phyloP scores from a whole-genome alignment of 2,329 filamentous ascomycete species.

The Alternaria triticina region DNA sequence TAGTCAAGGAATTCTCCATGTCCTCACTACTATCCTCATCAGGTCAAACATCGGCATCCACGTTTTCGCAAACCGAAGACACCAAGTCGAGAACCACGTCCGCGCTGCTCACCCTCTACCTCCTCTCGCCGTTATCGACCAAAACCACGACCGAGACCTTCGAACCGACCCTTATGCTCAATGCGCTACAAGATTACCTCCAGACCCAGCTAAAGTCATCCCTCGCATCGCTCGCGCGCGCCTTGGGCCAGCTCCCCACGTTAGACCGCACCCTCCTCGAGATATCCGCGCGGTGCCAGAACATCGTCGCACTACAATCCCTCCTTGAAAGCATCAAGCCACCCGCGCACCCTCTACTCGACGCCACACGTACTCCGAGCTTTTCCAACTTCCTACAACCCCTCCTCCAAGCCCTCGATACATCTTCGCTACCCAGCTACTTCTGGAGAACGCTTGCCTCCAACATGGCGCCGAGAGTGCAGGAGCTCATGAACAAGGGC shows the following conservation, averaged over 20 bases:
- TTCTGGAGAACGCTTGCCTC: constrained; percentile 93
- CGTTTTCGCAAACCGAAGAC: constrained; percentile 72
- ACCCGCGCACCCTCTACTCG: constrained; percentile 71
- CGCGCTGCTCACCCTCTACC: constrained; percentile 77
- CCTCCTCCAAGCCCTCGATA: constrained; percentile 80
- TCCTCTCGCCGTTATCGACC: constrained; percentile 73
- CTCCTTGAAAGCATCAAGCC: constrained; percentile 73
- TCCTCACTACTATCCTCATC: constrained; percentile 57
- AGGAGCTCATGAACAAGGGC: constrained; percentile 82
- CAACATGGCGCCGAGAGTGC: constrained; percentile 75
- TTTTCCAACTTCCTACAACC: constrained; percentile 69
- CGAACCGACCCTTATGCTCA: constrained; percentile 74
- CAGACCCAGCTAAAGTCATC: constrained; percentile 81
- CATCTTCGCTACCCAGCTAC: constrained; percentile 82
- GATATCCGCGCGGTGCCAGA: constrained; percentile 84
- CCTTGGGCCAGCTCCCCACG: constrained; percentile 78
- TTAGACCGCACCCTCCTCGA: constrained; percentile 84
- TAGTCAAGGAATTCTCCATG: constrained; percentile 84
- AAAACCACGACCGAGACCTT: constrained; percentile 58
- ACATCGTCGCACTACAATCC: constrained; percentile 84
- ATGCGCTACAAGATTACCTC: constrained; percentile 80
- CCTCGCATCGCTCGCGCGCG: constrained; percentile 74
- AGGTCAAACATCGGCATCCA: constrained; percentile 48
- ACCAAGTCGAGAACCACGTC: constrained; percentile 75
- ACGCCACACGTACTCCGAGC: constrained; percentile 19